Conservation (phyloP, 352 stramenopile species). For the Albugo candida region DNA sequence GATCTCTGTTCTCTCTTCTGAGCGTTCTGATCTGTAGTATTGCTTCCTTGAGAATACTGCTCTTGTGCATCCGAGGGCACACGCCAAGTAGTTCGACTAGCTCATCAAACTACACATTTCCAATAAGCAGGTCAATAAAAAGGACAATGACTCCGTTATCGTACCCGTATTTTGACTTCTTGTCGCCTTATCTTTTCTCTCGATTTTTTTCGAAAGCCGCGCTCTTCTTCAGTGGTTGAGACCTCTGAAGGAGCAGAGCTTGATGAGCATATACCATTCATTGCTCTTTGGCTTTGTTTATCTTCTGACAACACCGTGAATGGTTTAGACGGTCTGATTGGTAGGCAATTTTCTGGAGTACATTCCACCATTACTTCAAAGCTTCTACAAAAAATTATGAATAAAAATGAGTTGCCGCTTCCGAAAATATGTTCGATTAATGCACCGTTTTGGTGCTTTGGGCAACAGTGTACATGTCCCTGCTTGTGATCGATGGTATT, state of each 20-base stretch:
- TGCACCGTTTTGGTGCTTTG: background rate
- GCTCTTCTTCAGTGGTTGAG: slow-evolving; percentile 21
- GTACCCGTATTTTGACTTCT: slow-evolving; percentile 63
- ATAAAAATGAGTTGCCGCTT: too few species aligned
- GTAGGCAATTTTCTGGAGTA: too few species aligned
- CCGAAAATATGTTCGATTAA: background rate
- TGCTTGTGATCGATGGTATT: too few species aligned
- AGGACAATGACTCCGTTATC: background rate
- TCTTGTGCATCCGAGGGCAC: slow-evolving; percentile 56
- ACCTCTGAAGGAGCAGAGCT: too few species aligned
- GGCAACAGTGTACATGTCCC: too few species aligned
- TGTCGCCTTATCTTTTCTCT: slow-evolving; percentile 57
- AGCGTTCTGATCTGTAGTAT: slow-evolving; percentile 41
- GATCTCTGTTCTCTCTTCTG: slow-evolving; percentile 36
- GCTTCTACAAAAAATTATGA: too few species aligned
- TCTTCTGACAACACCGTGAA: too few species aligned
- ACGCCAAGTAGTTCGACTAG: slow-evolving; percentile 44
- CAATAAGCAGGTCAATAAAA: background rate
- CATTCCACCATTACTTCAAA: too few species aligned
- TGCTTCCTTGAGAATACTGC: slow-evolving; percentile 46
- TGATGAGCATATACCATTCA: too few species aligned
- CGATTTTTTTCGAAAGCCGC: slow-evolving; percentile 52
- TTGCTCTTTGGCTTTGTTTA: too few species aligned
- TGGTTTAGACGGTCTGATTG: too few species aligned
- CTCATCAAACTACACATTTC: slow-evolving; percentile 35